Evolutionary conservation across 495 filamentous ascomycete species (phyloP).

Genomic region (Penicillium psychrofluorescens): DNA sequence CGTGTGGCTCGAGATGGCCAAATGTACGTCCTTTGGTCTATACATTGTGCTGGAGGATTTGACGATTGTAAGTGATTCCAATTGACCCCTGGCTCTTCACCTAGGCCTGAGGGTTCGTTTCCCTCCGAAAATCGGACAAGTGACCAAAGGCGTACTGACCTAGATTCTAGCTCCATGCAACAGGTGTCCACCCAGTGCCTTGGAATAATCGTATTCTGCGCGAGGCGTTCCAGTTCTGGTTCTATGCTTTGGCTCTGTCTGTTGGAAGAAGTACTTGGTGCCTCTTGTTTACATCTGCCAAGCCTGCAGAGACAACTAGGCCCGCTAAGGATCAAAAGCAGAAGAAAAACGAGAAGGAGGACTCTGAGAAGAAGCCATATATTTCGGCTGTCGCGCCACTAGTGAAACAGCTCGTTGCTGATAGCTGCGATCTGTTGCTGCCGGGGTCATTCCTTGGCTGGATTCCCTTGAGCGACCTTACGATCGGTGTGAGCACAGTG

Average conservation of each 20-base stretch:
- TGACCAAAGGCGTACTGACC: no score
- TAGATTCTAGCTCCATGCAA: conserved; percentile 35
- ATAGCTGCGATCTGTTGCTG: conserved; percentile 49
- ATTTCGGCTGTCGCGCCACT: neutral
- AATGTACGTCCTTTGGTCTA: conserved; percentile 31
- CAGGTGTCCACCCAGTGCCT: conserved; percentile 29
- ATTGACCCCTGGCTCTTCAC: no score
- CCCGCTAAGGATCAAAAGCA: neutral
- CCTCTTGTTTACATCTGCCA: conserved; percentile 11
- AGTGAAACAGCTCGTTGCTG: conserved; percentile 37
- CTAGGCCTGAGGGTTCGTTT: no score
- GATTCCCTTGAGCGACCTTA: conserved; percentile 35
- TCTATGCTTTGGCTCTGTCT: conserved; percentile 43
- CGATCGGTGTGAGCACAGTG: conserved; percentile 46
- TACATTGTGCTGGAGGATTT: conserved; percentile 35
- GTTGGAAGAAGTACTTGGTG: conserved; percentile 16
- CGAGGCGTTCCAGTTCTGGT: conserved; percentile 62
- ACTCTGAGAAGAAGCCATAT: conserved; percentile 2
- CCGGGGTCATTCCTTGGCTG: conserved; percentile 50
- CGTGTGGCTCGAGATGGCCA: conserved; percentile 21
- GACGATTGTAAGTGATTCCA: conserved; percentile 24
- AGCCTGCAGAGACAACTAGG: neutral
- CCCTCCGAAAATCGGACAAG: no score
- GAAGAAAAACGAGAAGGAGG: conserved; percentile 2
- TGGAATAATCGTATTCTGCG: conserved; percentile 25